Conservation (phyloP, 176 grass and related monocot genomes). For the Carex parvula region DNA sequence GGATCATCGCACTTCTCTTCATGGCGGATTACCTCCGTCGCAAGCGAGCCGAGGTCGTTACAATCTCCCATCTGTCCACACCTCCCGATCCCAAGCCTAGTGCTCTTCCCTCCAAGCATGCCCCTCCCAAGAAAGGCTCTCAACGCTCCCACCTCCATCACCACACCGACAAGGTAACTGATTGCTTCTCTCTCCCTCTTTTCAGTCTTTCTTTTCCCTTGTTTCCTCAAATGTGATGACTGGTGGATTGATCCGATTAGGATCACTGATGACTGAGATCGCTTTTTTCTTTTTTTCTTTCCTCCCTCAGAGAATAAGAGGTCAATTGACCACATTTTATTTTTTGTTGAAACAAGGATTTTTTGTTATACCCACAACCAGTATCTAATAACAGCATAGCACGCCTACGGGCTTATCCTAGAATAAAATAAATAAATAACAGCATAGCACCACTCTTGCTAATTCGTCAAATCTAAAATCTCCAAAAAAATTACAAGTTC, state of each 20-base stretch:
- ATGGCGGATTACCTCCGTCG: conserved; percentile 77
- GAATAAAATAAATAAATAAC: no score
- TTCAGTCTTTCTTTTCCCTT: background rate
- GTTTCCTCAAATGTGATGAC: background rate
- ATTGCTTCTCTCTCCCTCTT: background rate
- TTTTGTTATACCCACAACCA: background rate
- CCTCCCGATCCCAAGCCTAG: conserved; percentile 34
- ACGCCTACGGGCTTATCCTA: no score
- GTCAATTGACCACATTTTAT: background rate
- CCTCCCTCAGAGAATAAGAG: no score
- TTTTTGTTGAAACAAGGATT: background rate
- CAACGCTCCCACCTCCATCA: conserved; percentile 47
- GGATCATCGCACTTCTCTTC: conserved; percentile 65
- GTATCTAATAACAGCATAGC: background rate
- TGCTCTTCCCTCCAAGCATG: conserved; percentile 25
- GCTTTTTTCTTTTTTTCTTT: background rate
- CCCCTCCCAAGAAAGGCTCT: conserved; percentile 38
- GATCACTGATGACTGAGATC: background rate
- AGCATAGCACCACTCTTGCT: background rate
- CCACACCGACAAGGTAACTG: conserved; percentile 62
- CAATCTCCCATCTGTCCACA: conserved; percentile 40
- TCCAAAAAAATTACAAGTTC: background rate
- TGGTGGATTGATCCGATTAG: background rate
- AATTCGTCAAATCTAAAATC: background rate
- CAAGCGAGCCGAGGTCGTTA: conserved; percentile 66